These are phyloP conservation scores for Bassia scoparia DNA, from an alignment of 148 eudicot genomes.

Conservation along the genomic window DNA sequence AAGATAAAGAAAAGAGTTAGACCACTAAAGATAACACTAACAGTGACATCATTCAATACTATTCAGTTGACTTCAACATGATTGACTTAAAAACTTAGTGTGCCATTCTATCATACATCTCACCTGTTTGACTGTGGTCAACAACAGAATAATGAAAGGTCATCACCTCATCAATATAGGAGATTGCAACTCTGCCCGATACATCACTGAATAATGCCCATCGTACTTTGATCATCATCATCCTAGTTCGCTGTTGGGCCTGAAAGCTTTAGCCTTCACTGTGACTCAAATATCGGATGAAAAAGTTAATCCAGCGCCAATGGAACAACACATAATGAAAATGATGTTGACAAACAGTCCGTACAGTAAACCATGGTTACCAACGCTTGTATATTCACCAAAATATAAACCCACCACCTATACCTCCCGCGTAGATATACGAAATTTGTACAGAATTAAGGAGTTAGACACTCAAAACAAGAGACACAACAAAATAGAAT, in stretches of 20 bases:
- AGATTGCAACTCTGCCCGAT: conserved; percentile 86
- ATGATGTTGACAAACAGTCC: neutral
- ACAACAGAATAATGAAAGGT: conserved; percentile 91
- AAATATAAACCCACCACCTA: neutral
- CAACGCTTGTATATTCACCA: neutral
- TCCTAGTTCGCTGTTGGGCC: conserved; percentile 55
- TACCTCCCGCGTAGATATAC: neutral
- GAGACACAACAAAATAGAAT: too few relatives aligned
- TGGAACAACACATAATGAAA: neutral
- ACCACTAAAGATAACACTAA: too few relatives aligned
- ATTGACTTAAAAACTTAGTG: too few relatives aligned
- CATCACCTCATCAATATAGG: conserved; percentile 92
- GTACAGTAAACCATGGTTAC: neutral
- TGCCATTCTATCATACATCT: too few relatives aligned
- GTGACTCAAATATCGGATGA: conserved; percentile 2
- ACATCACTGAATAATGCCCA: conserved; percentile 89
- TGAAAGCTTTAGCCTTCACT: conserved; percentile 81
- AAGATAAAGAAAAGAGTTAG: too few relatives aligned
- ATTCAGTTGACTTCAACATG: too few relatives aligned
- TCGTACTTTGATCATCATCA: conserved; percentile 92
- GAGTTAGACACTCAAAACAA: neutral
- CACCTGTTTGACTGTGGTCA: conserved; percentile 67
- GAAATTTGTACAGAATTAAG: neutral
- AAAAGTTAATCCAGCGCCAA: neutral
- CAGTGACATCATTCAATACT: too few relatives aligned